Base-by-base conservation (phyloP, 257 asterid species). In the Eustoma russellianum region DNA sequence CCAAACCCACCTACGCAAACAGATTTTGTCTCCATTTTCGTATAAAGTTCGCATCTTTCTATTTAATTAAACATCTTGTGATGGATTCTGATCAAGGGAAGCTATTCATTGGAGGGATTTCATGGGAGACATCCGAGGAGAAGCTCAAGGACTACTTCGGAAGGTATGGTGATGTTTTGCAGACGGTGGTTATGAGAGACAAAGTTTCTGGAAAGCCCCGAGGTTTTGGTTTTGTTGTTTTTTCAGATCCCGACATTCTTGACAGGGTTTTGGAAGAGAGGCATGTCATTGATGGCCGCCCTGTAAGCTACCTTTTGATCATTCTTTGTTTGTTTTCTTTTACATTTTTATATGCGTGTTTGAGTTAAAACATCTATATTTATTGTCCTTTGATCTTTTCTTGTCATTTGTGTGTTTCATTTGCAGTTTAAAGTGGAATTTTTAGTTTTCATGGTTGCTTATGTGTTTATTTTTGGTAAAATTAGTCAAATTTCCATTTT, bases 211-310 rank as follows among this genome's bases (percentile, higher is more conserved):
- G 66, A 7, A 53, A 63, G 35, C 63, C 74, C 13, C 60, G 69
- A 16, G 80, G 80, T 17, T 74, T 74, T 57, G 77, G 72, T 48
- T 70, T 70, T 51, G 72, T 74, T 53, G 71, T 46, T 34, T 70
- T 68, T 62, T 48, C 74, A 46, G 72, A 75, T 62, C 77, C 81
- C 51, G 53, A 61, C 16, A 48, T 70, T n/a, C 55, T 64, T 15
- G 76, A 67, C 38, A 55, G 68, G n/a, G 59, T 70, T 33, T 68
- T 74, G 13, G 61, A 52, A 17, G 74, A 70, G 41, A 56, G 62
- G 33, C 80, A 70, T 56, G 30, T 15, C 67, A 70, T 70, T 56
- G 77, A 66, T 38, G 80, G 76, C 63, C 80, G 76, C 38, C 53
- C 58, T 46, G 80, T 75, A 60, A 70, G 44, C 35, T 17, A 24